Evolutionary conservation across 2,329 filamentous ascomycete species (phyloP).

Genomic region (Hymenoscyphus fraxineus): DNA sequence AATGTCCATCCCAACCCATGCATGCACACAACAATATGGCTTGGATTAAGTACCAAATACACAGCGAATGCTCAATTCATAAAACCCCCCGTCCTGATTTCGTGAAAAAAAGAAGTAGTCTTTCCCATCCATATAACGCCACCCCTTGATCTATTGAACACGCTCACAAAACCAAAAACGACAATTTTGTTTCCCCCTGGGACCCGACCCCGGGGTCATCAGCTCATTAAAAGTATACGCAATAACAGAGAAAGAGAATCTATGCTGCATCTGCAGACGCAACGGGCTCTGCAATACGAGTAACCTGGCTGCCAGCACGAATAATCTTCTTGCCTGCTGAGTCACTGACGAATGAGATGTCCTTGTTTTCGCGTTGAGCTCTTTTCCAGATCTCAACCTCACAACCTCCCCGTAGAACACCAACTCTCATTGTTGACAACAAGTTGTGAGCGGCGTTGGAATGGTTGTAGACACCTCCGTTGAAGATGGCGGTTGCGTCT

Average conservation of each 20-base stretch:
- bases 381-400: conserved; percentile 95
- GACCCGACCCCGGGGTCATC: conserved; percentile 8
- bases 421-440: conserved; percentile 81
- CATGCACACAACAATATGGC: not conserved
- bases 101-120: no score
- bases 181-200: conserved; percentile 12
- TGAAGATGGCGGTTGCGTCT: conserved; percentile 87
- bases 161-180: conserved; percentile 17
- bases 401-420: conserved; percentile 79
- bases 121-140: conserved; percentile 13
- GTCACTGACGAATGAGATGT: conserved; percentile 75
- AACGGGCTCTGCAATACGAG: conserved; percentile 74
- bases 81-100: not conserved
- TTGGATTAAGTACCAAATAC: conserved; percentile 4
- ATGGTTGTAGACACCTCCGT: conserved; percentile 85
- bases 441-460: conserved; percentile 88
- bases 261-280: conserved; percentile 81
- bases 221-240: conserved; percentile 14
- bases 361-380: conserved; percentile 78
- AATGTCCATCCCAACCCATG: not conserved
- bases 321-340: conserved; percentile 77
- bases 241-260: conserved; percentile 13
- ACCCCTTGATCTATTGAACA: conserved; percentile 14
- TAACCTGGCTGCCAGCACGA: conserved; percentile 80
- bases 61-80: not conserved